Base-by-base conservation (phyloP, 371 early-diverging fungal species). In the Circinella umbellata region DNA sequence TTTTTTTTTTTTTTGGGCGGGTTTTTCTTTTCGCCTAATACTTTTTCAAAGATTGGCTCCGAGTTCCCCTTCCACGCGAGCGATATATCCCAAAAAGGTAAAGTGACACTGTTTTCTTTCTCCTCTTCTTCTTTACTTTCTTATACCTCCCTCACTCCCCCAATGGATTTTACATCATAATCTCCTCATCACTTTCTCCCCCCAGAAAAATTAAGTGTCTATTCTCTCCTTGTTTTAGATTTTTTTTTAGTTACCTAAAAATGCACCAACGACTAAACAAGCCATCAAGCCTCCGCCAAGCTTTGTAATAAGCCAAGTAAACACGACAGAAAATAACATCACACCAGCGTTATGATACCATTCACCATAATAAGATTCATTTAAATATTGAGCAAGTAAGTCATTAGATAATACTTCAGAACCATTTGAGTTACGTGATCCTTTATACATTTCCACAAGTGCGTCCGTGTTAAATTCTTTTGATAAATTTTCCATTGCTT, bases 201-300 rank as follows among this genome's bases (percentile, higher is more conserved):
- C 42, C 42, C 42, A 42, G 42, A 27, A 27, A 27, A 27, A 27
- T 27, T 27, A 27, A 27, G 27, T 27, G 27, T 27, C 27, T 27
- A 27, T 27, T 27, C 11, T 11, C 42, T 62, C 63, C 38, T 63
- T 47, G 5, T 37, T 39, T 27, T 27, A 27, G 27, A 51, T 17
- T 11, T 14, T 47, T 46, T 39, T 4, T 11, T 61, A 46, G 73
- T 68, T 73, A 75, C 78, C 78, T 34, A 80, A 66, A 63, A 84
- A 82, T 9, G 82, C 82, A 49, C 82, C 80, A 51, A 84, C 67
- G 3, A 84, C 80, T 27, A 84, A 69, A 63, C 85, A 83, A 7
- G 74, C 76, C 74, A 79, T 74, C 34, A 81, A 66, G 9, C 81
- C 80, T 18, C 77, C 73, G 15, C 80, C 71, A 46, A 78, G 68